Base-by-base conservation (phyloP, 2,329 filamentous ascomycete species). In the Ophiosphaerella herpotricha region DNA sequence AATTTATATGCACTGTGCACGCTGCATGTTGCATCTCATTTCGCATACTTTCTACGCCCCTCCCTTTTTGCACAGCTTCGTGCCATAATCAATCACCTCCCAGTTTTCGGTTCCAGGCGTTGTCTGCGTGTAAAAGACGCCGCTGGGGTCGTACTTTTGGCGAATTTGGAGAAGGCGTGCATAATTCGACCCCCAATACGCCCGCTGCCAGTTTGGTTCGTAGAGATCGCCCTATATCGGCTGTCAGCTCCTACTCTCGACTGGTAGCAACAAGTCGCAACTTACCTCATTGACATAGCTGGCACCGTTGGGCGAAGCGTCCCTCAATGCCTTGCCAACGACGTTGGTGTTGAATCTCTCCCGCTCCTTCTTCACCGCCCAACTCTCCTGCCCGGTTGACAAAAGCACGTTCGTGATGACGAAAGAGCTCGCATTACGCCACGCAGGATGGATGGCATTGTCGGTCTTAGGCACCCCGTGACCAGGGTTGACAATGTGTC, bases 151-250 rank as follows among this genome's bases (percentile, higher is more conserved):
- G 54, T 60, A 71, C 58, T 71, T 68, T 47, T 62, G 57, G 12
- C 67, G 61, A 9, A 67, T 49, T 48, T 64, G 12, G 2, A 72
- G 48, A n/a, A 74, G 56, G 14, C 57, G 55, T 3, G 62, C 51
- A 39, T 73, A 74, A 18, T 73, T 73, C 5, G 44, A 51, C 0
- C 71, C 71, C 67, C 68, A 74, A 51, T 71, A 73, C 21, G 67
- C 55, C 29, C 64, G 48, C 35, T 72, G 69, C 68, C 68, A 74
- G 49, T 72, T 62, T 1, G 69, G 69, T 50, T 72, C 70, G 33
- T 72, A 57, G 13, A 72, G 48, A 54, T 72, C 68, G 11, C 69
- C 69, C 60, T 31, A 4, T 34, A 4, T 55, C 46, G 49, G 45
- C 36, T 43, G n/a, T 13, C 9, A 33, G 8, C n/a, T 16, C 18